These are phyloP conservation scores for Termitomyces bulborhizus DNA, from an alignment of 768 basidiomycete species.

Conservation along the genomic window DNA sequence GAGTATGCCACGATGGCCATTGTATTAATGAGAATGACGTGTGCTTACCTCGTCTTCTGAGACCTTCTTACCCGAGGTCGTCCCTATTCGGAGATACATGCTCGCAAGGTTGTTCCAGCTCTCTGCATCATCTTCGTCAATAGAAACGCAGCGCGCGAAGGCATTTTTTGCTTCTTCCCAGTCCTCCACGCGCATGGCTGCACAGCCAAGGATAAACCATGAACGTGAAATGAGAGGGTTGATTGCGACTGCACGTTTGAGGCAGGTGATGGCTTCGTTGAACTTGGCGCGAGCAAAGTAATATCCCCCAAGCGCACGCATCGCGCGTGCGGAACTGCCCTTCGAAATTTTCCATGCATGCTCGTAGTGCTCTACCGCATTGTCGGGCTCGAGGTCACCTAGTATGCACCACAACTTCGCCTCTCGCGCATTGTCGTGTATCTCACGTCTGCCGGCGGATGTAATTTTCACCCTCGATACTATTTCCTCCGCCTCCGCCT, in stretches of 20 bases:
- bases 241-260: slow-evolving; percentile 75
- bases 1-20: neutral
- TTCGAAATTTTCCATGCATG: slow-evolving; percentile 81
- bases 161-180: slow-evolving; percentile 83
- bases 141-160: slow-evolving; percentile 78
- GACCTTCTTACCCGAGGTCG: slow-evolving; percentile 15
- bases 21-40: neutral
- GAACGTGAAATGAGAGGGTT: slow-evolving; percentile 83
- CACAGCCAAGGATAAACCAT: slow-evolving; percentile 97
- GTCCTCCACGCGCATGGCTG: slow-evolving; percentile 71
- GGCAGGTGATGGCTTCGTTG: slow-evolving; percentile 52
- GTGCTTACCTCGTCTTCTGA: slow-evolving; percentile 18
- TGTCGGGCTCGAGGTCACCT: slow-evolving; percentile 80
- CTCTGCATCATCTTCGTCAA: slow-evolving; percentile 96
- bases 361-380: slow-evolving; percentile 69
- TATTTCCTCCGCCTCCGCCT: slow-evolving; percentile 76
- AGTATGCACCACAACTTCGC: slow-evolving; percentile 95
- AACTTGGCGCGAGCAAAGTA: slow-evolving; percentile 69
- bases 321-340: slow-evolving; percentile 80
- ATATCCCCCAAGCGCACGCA: slow-evolving; percentile 85
- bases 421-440: slow-evolving; percentile 62
- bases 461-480: slow-evolving; percentile 51
- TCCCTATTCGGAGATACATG: slow-evolving; percentile 82
- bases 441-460: slow-evolving; percentile 31
- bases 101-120: slow-evolving; percentile 98